Conservation (phyloP, 2,329 filamentous ascomycete species). For the Fusarium citri region DNA sequence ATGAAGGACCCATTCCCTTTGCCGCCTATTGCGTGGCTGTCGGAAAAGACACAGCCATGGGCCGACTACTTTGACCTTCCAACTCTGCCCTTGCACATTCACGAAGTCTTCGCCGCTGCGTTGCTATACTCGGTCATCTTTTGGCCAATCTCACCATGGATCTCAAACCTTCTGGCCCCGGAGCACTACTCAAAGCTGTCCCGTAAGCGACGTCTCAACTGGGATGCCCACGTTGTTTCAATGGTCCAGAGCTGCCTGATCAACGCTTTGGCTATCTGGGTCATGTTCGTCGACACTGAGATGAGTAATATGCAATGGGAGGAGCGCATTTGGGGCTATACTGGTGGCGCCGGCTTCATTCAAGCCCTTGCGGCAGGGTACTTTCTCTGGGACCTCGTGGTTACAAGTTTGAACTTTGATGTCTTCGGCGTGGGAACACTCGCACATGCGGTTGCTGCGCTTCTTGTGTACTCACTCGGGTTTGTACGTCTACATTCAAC, state of each 20-base stretch:
- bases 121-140: slow-evolving; percentile 76
- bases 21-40: slow-evolving; percentile 68
- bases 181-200: slow-evolving; percentile 72
- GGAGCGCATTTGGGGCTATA: slow-evolving; percentile 82
- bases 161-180: slow-evolving; percentile 73
- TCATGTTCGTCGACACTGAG: slow-evolving; percentile 76
- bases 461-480: slow-evolving; percentile 80
- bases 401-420: slow-evolving; percentile 74
- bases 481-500: slow-evolving; percentile 70
- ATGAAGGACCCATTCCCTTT: slow-evolving; percentile 83
- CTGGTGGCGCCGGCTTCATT: slow-evolving; percentile 76
- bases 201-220: slow-evolving; percentile 76
- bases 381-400: slow-evolving; percentile 83
- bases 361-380: slow-evolving; percentile 83
- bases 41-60: slow-evolving; percentile 69
- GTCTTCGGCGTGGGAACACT: slow-evolving; percentile 83
- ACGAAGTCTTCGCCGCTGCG: slow-evolving; percentile 77
- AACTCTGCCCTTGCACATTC: slow-evolving; percentile 79
- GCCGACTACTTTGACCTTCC: slow-evolving; percentile 71
- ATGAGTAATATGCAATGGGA: slow-evolving; percentile 73
- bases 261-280: slow-evolving; percentile 78
- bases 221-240: slow-evolving; percentile 89
- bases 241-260: slow-evolving; percentile 81
- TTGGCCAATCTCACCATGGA: slow-evolving; percentile 71
- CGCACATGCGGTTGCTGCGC: slow-evolving; percentile 79